phyloP scores from a whole-genome alignment of 1,284 basidiomycete species.

The Sphagnurus paluster region DNA sequence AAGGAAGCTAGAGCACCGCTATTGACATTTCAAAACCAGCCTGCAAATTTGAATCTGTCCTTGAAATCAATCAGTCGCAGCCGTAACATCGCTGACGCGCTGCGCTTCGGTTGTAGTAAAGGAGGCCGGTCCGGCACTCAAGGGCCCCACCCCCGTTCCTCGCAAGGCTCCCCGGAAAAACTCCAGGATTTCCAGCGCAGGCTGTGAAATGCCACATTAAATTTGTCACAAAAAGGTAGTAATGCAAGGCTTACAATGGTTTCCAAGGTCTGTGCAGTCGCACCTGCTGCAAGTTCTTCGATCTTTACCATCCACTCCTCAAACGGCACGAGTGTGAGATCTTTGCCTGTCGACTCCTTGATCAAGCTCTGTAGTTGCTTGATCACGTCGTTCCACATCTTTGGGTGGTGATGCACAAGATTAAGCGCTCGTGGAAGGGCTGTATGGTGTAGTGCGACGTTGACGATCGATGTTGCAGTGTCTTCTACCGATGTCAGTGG shows the following conservation, averaged over 20 bases:
- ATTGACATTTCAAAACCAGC: no score
- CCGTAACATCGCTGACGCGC: background rate
- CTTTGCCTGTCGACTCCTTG: background rate
- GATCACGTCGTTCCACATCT: background rate
- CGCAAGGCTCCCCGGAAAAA: conserved; percentile 4
- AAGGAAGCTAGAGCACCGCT: no score
- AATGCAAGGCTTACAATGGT: conserved; percentile 2
- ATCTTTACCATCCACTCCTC: conserved; percentile 2
- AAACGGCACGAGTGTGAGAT: conserved; percentile 3
- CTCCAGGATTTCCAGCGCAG: conserved; percentile 8
- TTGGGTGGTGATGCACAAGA: conserved; percentile 5
- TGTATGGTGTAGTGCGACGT: conserved; percentile 3
- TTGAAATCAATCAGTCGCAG: background rate
- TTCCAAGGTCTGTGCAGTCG: background rate
- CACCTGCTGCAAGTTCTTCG: background rate
- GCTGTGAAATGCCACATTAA: background rate
- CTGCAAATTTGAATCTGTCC: no score
- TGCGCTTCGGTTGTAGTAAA: conserved; percentile 8
- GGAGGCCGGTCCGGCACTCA: background rate
- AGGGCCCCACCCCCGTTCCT: conserved; percentile 1
- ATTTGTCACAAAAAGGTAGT: background rate
- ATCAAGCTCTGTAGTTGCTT: background rate
- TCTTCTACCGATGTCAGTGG: conserved; percentile 17
- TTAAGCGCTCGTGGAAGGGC: conserved; percentile 2
- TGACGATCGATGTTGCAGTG: background rate